A percentile compares a stretch with the other conserved stretches of the same genome.
Evolutionary conservation across 768 basidiomycete species (phyloP).

Genomic region (Rhodotorula graminis): DNA sequence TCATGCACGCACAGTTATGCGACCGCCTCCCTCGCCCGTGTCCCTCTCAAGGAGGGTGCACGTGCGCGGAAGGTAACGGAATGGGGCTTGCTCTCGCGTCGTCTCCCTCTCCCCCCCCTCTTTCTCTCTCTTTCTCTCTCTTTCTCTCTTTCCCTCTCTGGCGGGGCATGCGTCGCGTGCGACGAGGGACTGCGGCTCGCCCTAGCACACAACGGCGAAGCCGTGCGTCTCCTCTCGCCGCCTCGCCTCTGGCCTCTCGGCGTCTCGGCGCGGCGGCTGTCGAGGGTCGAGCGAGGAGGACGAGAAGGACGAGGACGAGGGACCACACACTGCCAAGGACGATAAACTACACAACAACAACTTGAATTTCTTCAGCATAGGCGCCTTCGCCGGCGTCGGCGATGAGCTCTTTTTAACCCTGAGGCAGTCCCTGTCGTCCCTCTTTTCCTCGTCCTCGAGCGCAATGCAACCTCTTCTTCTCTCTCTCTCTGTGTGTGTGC

Average conservation of each 20-base stretch:
- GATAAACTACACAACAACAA: constrained; percentile 15
- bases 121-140: not conserved
- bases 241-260: too few species aligned
- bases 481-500: not conserved
- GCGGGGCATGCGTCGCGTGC: too few species aligned
- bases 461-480: not conserved
- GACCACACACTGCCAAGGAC: constrained; percentile 1
- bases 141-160: not conserved
- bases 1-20: constrained; percentile 35
- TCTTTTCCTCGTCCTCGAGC: not conserved
- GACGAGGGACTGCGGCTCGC: constrained; percentile 2
- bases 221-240: not conserved
- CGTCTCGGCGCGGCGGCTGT: not conserved
- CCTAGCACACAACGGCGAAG: constrained; percentile 6
- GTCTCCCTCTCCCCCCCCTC: constrained; percentile 15
- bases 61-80: constrained; percentile 22
- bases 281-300: not conserved
- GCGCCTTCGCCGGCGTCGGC: not conserved
- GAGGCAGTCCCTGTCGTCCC: constrained; percentile 10
- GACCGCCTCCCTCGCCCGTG: constrained; percentile 3
- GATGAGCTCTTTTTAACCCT: constrained; percentile 36
- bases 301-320: too few species aligned
- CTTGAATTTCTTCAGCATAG: constrained; percentile 35
- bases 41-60: too few species aligned
- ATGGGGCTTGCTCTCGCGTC: constrained; percentile 39